Evolutionary conservation across 768 basidiomycete species (phyloP).

Genomic region (Infundibulicybe gibba): DNA sequence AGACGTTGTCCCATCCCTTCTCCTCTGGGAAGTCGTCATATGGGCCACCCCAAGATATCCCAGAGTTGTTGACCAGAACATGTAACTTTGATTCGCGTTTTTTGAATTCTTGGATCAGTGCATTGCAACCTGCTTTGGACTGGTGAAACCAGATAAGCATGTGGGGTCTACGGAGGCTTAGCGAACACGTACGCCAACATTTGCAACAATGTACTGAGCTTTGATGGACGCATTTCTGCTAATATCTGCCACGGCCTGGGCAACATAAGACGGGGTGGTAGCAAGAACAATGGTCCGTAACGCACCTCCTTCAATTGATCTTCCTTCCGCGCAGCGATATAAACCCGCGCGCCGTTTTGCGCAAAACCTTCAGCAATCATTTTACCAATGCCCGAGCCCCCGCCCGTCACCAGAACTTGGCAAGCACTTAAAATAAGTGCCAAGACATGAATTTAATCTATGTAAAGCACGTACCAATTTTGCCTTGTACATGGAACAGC

Average conservation of each 20-base stretch:
- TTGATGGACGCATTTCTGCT: constrained; percentile 57
- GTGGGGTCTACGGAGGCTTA: not conserved
- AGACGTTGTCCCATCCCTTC: constrained; percentile 82
- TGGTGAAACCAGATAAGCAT: constrained; percentile 15
- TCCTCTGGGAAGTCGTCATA: constrained; percentile 72
- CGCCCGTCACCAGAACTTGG: constrained; percentile 75
- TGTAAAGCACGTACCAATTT: constrained; percentile 52
- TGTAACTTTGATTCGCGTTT: constrained; percentile 71
- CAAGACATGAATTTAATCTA: not conserved
- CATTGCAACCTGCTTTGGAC: constrained; percentile 79
- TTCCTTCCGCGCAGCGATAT: constrained; percentile 87
- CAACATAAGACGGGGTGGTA: not conserved
- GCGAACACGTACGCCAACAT: constrained; percentile 59
- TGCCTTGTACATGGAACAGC: constrained; percentile 65
- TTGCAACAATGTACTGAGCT: constrained; percentile 71
- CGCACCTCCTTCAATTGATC: constrained; percentile 69
- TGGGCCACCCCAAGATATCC: constrained; percentile 74
- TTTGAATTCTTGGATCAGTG: constrained; percentile 64
- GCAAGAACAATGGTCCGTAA: constrained; percentile 3
- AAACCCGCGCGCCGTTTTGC: constrained; percentile 84
- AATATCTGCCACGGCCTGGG: constrained; percentile 52
- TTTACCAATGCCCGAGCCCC: constrained; percentile 79
- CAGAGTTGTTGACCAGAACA: constrained; percentile 83
- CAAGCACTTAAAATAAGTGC: not conserved
- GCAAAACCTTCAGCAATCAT: constrained; percentile 83